Base-by-base conservation (phyloP, 768 basidiomycete species). In the Suillus subalutaceus region DNA sequence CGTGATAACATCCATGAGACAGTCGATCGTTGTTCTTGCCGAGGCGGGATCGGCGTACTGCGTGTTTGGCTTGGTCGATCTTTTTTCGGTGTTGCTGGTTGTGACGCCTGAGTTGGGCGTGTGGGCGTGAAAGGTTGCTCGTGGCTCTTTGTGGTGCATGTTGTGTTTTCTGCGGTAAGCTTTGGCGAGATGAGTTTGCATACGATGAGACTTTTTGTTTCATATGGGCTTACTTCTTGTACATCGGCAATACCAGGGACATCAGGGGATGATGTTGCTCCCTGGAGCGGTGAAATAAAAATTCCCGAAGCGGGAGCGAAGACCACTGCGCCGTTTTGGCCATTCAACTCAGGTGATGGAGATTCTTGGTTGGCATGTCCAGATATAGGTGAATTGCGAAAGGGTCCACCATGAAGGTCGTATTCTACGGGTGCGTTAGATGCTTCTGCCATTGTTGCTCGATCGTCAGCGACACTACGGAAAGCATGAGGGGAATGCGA, bases 241-340 rank as follows among this genome's bases (percentile, higher is more conserved):
- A 20, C 26, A 43, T 60, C 41, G 6, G 26, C 41, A 30, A 60
- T 43, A 0, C 16, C 30, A 43, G 40, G 26, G 30, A 43, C 30
- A 12, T 20, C 41, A 30, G 30, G 30, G 30, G 41, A 32, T 20
- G 59, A 16, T 43, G 59, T 12, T 43, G 30, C 44, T 63, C 68
- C 66, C 37, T 66, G 70, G 35, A 76, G 71, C 55, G 77, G 79
- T 57, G 78, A 80, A 65, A 80, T 59, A 41, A 69, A 70, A 43
- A 70, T 58, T 2, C 71, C 75, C 9, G 71, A 68, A 26, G 72
- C 70, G 8, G 74, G 72, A 8, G 73, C 70, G 35, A 75, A 74
- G 6, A 44, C 10, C 18, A 18, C 37, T 30, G 58, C 16, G 18
- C 18, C 18, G 6, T 26, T 20, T 60, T 60, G 59, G 26, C 10